These are phyloP conservation scores for Gossypium ekmanianum DNA, from an alignment of 345 rosid genomes.

Conservation along the genomic window DNA sequence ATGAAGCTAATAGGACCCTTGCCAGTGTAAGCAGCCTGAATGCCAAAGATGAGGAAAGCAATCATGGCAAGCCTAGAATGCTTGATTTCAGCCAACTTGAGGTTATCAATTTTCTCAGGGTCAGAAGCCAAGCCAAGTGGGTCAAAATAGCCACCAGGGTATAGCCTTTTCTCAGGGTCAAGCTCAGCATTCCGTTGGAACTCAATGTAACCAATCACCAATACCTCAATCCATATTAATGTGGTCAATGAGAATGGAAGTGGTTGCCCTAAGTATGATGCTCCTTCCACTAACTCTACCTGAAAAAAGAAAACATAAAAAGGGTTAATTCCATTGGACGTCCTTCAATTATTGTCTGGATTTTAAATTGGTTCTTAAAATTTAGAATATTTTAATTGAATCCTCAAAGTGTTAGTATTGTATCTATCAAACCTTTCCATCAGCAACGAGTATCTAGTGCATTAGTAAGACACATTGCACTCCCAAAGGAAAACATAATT, in stretches of 20 bases:
- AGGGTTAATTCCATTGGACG: too few species aligned
- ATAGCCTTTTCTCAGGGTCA: conserved; percentile 68
- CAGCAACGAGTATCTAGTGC: too few species aligned
- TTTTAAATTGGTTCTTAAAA: too few species aligned
- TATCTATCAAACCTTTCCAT: too few species aligned
- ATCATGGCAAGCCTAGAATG: conserved; percentile 87
- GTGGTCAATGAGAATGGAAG: conserved; percentile 81
- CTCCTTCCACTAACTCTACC: conserved; percentile 93
- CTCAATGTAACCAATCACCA: conserved; percentile 61
- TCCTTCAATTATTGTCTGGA: too few species aligned
- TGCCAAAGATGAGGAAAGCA: conserved; percentile 69
- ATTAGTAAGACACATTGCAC: too few species aligned
- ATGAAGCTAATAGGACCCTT: conserved; percentile 83
- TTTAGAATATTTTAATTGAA: too few species aligned
- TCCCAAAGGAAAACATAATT: too few species aligned
- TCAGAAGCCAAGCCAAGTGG: conserved; percentile 73
- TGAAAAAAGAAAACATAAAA: conserved; percentile 12
- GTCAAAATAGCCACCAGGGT: conserved; percentile 85
- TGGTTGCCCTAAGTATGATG: conserved; percentile 90
- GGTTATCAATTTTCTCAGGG: conserved; percentile 58
- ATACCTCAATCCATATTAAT: conserved; percentile 80
- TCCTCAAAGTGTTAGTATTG: too few species aligned
- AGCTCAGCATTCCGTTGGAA: conserved; percentile 69
- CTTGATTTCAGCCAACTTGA: conserved; percentile 79
- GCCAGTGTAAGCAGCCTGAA: conserved; percentile 72